Evolutionary conservation across 2,329 filamentous ascomycete species (phyloP), one percentile per base, ranked within the genome.

Genomic region (Emericellopsis atlantica): DNA sequence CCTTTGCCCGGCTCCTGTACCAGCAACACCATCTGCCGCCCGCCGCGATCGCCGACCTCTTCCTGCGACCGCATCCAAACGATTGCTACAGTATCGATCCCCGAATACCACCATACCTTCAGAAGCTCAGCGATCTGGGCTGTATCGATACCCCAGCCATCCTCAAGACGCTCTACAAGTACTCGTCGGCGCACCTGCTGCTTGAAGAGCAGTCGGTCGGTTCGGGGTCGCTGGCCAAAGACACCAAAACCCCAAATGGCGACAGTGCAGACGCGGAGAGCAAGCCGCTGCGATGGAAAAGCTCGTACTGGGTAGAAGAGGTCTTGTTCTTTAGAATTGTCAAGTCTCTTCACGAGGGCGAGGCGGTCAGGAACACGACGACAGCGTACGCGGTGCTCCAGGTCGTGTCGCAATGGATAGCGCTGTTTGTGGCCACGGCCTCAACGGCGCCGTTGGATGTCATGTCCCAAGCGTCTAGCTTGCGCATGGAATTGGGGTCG

Each of bases 271-370:
- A 48, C 14, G 48, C 51, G 6, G 51, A 53, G 18, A 45, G 45
- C 4, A 47, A 40, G 16, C 45, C 54, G 16, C 38, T 55, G 24
- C 57, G 68, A 45, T 81, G 76, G 76, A 62, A 57, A 40, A 72
- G 60, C 54, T 79, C 76, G 1, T 78, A 74, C 46, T 64, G 64
- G 44, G 59, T 82, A 0, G 92, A 98, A 57, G 95, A 95, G 62
- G 81, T 92, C 39, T 85, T 96, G 61, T 82, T 95, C 54, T 93
- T 95, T 59, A 80, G 89, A 4, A 87, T 98, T 39, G 86, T 87
- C 3, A 95, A 93, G 61, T 84, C 81, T 0, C 88, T 96, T 39
- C 82, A 69, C 2, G 64, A 73, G 37, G 73, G 69, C 0, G 58
- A 54, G 1, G 67, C 65, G 2, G 71, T 77, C 37, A 60, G 55